Base-by-base conservation (phyloP, 2,329 filamentous ascomycete species). In the Lojkania enalia region DNA sequence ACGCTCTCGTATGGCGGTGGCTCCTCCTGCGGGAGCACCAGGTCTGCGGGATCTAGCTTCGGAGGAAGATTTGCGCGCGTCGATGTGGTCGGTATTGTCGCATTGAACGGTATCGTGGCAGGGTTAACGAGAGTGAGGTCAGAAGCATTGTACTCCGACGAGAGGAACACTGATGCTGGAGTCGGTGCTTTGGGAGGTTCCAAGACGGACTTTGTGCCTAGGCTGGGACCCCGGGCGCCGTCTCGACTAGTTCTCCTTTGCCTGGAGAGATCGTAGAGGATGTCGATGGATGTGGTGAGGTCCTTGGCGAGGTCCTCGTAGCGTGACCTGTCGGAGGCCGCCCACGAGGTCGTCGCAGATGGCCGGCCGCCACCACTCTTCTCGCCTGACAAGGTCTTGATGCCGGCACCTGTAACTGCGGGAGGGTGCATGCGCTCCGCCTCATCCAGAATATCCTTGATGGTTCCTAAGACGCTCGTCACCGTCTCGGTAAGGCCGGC, bases 361-460 rank as follows among this genome's bases (percentile, higher is more conserved):
- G 57, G 55, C n/a, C 66, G 54, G 36, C 65, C 55, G 36, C 66
- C 55, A 48, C 52, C 57, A 35, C 61, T 63, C 50, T 74, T 71
- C 45, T 73, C 61, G 35, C 57, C 64, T 48, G 63, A 55, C 39
- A 66, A 37, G 41, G 54, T 57, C 52, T 66, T 67, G 30, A 41
- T 50, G 19, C 52, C 67, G 30, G 64, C 52, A 19, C 53, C 68
- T 32, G 64, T 58, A 40, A 63, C 62, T 25, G 61, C 60, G 37
- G 60, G 59, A 78, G 82, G 74, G 79, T 86, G 87, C 46, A 91
- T 77, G 4, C 82, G 80, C 62, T 91, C 87, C 1, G 85, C 85
- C 67, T 91, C 87, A 44, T 86, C 85, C 33, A 90, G 73, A 39
- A 88, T 88, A 57, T 90, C 87, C 62, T 89, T 88, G 63, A 91